A percentile compares a stretch with the other conserved stretches of the same genome.
Conservation (phyloP, 176 grass and related monocot genomes). For the Coix lacrymajobi region DNA sequence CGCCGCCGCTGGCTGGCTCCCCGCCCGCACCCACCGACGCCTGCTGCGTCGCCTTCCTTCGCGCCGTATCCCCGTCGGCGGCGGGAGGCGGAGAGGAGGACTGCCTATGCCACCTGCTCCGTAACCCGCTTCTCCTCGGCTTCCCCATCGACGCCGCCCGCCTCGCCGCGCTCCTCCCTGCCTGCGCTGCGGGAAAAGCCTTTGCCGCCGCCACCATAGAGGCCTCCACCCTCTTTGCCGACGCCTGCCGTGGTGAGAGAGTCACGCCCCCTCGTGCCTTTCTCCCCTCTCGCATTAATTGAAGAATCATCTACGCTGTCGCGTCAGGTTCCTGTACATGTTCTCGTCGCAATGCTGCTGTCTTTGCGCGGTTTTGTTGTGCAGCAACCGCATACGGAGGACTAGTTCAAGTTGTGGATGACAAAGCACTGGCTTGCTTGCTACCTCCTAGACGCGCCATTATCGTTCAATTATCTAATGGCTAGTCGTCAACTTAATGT, state of each 20-base stretch:
- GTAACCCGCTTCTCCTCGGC: conserved; percentile 43
- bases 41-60: conserved; percentile 52
- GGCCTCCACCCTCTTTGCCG: conserved; percentile 6
- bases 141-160: conserved; percentile 42
- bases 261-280: not conserved
- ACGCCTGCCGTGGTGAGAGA: conserved; percentile 19
- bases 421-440: not conserved
- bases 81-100: not conserved
- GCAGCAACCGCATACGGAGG: not conserved
- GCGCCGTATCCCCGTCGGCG: conserved; percentile 2
- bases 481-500: not conserved
- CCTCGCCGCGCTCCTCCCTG: conserved; percentile 35
- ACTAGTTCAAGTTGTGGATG: not conserved
- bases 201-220: conserved; percentile 12
- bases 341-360: not conserved
- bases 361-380: not conserved
- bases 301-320: not conserved
- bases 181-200: conserved; percentile 29
- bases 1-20: not conserved
- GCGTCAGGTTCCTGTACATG: not conserved
- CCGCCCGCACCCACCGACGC: conserved; percentile 11
- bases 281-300: not conserved
- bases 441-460: not conserved
- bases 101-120: conserved; percentile 51
- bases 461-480: not conserved